Percentiles rank a stretch among this genome's conserved stretches.
These are phyloP conservation scores for Aspergillus hancockii DNA, from an alignment of 495 filamentous ascomycete genomes.

Conservation along the genomic window DNA sequence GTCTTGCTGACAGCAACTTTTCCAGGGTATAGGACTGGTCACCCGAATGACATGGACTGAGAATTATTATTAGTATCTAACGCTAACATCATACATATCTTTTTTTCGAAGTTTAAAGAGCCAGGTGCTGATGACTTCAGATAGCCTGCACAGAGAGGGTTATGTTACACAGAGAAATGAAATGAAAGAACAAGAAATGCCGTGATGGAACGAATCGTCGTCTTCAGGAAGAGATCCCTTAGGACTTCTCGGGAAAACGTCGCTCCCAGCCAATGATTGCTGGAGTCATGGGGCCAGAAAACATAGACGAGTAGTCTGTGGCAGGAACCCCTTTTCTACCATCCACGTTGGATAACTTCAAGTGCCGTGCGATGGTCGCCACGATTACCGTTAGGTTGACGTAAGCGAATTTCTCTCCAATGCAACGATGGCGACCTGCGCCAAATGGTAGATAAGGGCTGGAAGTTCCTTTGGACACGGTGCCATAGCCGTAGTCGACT, in stretches of 20 bases:
- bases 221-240: not conserved
- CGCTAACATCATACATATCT: not conserved
- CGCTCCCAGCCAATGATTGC: constrained; percentile 67
- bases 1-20: not conserved
- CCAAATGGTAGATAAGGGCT: constrained; percentile 95
- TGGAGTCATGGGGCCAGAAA: constrained; percentile 60
- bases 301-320: constrained; percentile 76
- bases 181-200: not conserved
- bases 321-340: constrained; percentile 67
- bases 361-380: constrained; percentile 72
- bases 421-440: constrained; percentile 89
- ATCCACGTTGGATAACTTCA: constrained; percentile 72
- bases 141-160: not conserved
- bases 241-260: constrained; percentile 31
- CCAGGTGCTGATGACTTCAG: not conserved
- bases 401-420: constrained; percentile 96
- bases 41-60: not conserved
- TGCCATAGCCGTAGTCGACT: constrained; percentile 92
- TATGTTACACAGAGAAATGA: not conserved
- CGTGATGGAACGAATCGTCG: not conserved
- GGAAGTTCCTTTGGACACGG: constrained; percentile 80
- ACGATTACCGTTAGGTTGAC: constrained; percentile 85
- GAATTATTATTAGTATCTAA: not conserved
- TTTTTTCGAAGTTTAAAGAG: not conserved
- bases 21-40: not conserved